Evolutionary conservation across 139 green algal species (phyloP).

Genomic region (Tetratostichococcus sp.): DNA sequence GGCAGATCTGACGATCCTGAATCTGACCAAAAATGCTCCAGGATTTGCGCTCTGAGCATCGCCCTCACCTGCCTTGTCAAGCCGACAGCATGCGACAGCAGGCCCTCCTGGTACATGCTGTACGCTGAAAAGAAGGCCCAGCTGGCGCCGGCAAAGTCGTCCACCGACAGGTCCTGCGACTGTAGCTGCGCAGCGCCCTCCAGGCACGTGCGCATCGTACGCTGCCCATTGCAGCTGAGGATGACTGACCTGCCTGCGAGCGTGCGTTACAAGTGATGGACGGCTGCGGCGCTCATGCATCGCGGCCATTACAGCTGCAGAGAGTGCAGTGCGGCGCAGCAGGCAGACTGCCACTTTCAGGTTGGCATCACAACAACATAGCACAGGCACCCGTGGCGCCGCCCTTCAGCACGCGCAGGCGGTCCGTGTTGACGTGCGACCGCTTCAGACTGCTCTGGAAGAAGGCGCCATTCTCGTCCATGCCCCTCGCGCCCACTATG

Average conservation of each 20-base stretch:
- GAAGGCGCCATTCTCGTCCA: conserved; percentile 41
- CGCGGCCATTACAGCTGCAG: too few relatives aligned
- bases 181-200: conserved; percentile 19
- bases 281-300: too few relatives aligned
- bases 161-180: conserved; percentile 16
- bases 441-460: conserved; percentile 45
- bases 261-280: not conserved
- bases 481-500: conserved; percentile 18
- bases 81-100: conserved; percentile 10
- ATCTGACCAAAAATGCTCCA: too few relatives aligned
- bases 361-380: too few relatives aligned
- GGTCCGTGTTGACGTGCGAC: conserved; percentile 29
- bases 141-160: conserved; percentile 30
- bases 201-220: conserved; percentile 65
- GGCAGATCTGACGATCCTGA: too few relatives aligned
- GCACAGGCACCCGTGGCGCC: conserved; percentile 20
- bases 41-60: too few relatives aligned
- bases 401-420: conserved; percentile 16
- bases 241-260: conserved; percentile 47
- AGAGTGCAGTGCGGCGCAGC: too few relatives aligned
- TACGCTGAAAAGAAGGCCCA: conserved; percentile 46
- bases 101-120: conserved; percentile 39
- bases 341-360: too few relatives aligned
- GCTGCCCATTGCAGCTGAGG: conserved; percentile 41
- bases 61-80: conserved; percentile 16